Evolutionary conservation across 108 stramenopile species (phyloP).

Genomic region (Fragilariopsis cylindrus): DNA sequence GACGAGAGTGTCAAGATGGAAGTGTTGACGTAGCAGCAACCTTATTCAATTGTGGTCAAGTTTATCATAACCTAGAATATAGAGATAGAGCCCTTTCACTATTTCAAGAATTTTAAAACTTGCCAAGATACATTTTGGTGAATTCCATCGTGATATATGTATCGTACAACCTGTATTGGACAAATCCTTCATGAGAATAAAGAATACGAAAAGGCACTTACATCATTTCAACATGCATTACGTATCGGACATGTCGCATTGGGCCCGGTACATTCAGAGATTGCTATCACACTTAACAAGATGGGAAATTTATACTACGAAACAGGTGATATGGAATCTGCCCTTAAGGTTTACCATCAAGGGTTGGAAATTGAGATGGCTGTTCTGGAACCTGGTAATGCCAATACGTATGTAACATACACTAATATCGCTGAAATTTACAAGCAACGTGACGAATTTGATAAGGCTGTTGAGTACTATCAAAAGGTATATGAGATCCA

Average conservation of each 20-base stretch:
- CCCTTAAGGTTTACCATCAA: slow-evolving; percentile 51
- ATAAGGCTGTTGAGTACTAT: slow-evolving; percentile 46
- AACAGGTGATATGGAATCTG: slow-evolving; percentile 48
- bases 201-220: slow-evolving; percentile 35
- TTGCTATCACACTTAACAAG: slow-evolving; percentile 61
- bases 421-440: slow-evolving; percentile 64
- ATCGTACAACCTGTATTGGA: slow-evolving; percentile 57
- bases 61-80: slow-evolving; percentile 46
- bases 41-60: slow-evolving; percentile 60
- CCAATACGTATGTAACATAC: slow-evolving; percentile 58
- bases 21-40: slow-evolving; percentile 59
- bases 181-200: slow-evolving; percentile 60
- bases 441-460: slow-evolving; percentile 47
- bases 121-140: slow-evolving; percentile 39
- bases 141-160: slow-evolving; percentile 50
- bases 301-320: slow-evolving; percentile 64
- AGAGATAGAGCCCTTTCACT: slow-evolving; percentile 39
- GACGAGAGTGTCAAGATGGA: slow-evolving; percentile 34
- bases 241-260: slow-evolving; percentile 36
- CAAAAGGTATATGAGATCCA: slow-evolving; percentile 41
- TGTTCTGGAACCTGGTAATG: slow-evolving; percentile 44
- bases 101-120: slow-evolving; percentile 50
- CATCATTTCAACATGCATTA: slow-evolving; percentile 44
- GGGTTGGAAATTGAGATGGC: slow-evolving; percentile 54
- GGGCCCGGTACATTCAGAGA: slow-evolving; percentile 50